Percentiles rank a stretch among this genome's conserved stretches.
Evolutionary conservation across 805 yeast genomes (phyloP).

Genomic region (Nakazawaea ernobii): DNA sequence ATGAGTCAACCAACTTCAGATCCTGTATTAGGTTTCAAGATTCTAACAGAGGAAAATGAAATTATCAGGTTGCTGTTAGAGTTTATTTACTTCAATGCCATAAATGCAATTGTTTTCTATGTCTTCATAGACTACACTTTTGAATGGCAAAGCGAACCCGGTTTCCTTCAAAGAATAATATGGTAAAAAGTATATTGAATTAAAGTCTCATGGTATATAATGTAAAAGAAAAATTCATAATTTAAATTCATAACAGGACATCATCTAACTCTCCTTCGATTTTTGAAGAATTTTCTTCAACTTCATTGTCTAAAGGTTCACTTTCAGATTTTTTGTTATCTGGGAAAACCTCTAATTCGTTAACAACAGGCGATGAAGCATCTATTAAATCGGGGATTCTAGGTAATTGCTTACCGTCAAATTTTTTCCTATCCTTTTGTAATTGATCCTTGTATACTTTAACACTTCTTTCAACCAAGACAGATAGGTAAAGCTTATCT

Average conservation of each 20-base stretch:
- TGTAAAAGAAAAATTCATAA: too few species aligned
- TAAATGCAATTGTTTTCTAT: conserved; percentile 47
- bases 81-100: conserved; percentile 50
- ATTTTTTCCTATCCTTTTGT: conserved; percentile 3
- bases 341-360: conserved; percentile 9
- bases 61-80: conserved; percentile 43
- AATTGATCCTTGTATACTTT: not conserved
- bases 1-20: conserved; percentile 37
- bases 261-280: conserved; percentile 4
- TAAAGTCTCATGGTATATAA: not conserved
- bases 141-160: conserved; percentile 59
- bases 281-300: conserved; percentile 4
- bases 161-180: conserved; percentile 67
- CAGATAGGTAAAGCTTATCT: conserved; percentile 36
- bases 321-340: not conserved
- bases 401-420: not conserved
- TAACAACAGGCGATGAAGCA: conserved; percentile 7
- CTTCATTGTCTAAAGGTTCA: not conserved
- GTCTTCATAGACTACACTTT: conserved; percentile 62
- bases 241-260: conserved; percentile 3
- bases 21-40: conserved; percentile 19
- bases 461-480: conserved; percentile 27
- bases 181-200: conserved; percentile 49
- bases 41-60: conserved; percentile 17
- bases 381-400: conserved; percentile 10